Evolutionary conservation across 2,329 filamentous ascomycete species (phyloP).

Genomic region (Penicillium janthinellum): DNA sequence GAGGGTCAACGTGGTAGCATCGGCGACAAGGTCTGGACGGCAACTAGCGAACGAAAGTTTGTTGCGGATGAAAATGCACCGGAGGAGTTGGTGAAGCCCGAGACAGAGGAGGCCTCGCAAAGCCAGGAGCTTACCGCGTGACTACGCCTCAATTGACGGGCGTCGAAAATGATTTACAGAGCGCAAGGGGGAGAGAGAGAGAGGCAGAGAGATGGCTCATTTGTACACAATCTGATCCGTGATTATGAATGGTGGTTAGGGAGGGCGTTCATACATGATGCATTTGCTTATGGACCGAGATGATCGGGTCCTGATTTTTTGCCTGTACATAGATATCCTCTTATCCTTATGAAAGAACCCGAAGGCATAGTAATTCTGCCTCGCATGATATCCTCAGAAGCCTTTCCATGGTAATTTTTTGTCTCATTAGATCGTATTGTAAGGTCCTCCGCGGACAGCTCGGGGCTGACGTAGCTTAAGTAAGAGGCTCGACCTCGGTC

Average conservation of each 20-base stretch:
- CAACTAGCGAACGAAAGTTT: constrained; percentile 85
- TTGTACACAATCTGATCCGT: constrained; percentile 32
- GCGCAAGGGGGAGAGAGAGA: neutral
- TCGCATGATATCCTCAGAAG: neutral
- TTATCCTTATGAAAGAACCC: constrained; percentile 16
- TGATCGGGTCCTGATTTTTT: constrained; percentile 11
- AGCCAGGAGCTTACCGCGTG: constrained; percentile 38
- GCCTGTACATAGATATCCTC: constrained; percentile 31
- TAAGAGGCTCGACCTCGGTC: constrained; percentile 5
- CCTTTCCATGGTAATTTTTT: neutral
- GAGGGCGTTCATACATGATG: constrained; percentile 31
- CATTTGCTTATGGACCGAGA: constrained; percentile 24
- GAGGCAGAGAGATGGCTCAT: constrained; percentile 5
- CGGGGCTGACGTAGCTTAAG: constrained; percentile 2
- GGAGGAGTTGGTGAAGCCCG: constrained; percentile 74
- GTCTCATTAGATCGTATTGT: neutral
- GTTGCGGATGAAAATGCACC: constrained; percentile 63
- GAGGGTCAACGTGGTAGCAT: constrained; percentile 86
- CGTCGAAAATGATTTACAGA: neutral
- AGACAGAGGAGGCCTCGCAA: constrained; percentile 35
- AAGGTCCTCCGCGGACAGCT: neutral
- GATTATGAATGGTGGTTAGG: constrained; percentile 27
- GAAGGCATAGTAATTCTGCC: constrained; percentile 9
- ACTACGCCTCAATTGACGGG: constrained; percentile 27
- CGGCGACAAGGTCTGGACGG: constrained; percentile 88